Percentiles rank a stretch among this genome's conserved stretches.
Evolutionary conservation across 768 basidiomycete genomes (phyloP).

Genomic region (Boletus rubroflammeus): DNA sequence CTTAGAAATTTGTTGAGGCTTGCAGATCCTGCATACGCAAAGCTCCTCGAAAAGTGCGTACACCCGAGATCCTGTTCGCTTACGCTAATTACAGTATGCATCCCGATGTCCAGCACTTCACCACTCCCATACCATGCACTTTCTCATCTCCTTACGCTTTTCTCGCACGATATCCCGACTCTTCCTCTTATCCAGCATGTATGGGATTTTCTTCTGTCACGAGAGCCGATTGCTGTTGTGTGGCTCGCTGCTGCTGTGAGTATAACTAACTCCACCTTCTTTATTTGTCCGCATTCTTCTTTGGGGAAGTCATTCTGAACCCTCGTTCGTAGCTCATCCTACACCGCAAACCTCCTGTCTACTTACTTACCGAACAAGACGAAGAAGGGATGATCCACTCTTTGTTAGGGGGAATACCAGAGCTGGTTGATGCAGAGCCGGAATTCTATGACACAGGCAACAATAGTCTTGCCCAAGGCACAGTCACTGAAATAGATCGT

Average conservation of each 20-base stretch:
- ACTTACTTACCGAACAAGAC: conserved; percentile 57
- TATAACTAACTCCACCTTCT: conserved; percentile 8
- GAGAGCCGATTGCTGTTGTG: conserved; percentile 76
- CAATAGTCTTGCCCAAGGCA: not conserved
- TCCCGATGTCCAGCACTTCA: conserved; percentile 45
- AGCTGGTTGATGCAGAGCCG: conserved; percentile 33
- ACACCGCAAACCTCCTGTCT: conserved; percentile 64
- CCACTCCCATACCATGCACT: conserved; percentile 88
- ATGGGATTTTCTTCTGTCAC: conserved; percentile 83
- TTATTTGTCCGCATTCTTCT: not conserved
- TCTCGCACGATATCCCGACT: conserved; percentile 89
- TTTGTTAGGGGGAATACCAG: conserved; percentile 60
- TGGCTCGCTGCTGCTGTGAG: conserved; percentile 83
- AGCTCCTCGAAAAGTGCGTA: conserved; percentile 62
- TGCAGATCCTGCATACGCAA: conserved; percentile 66
- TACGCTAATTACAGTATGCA: not conserved
- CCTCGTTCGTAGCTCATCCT: conserved; percentile 57
- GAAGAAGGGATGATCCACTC: conserved; percentile 85
- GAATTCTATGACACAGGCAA: not conserved
- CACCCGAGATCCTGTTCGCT: not conserved
- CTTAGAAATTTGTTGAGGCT: conserved; percentile 69
- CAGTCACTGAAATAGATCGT: not conserved
- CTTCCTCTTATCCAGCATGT: conserved; percentile 87
- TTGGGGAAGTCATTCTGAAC: not conserved
- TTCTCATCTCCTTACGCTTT: conserved; percentile 85